phyloP scores from a whole-genome alignment of 345 rosid genomes.

The thale cress (Arabidopsis thaliana) region TAIR10.1 NC_003071.7:9865501-9866000 shows the following conservation, averaged over 20 bases:
- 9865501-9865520: no score
- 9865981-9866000: conserved; percentile 96
- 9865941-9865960: not conserved
- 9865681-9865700: no score
- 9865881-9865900: not conserved
- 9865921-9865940: not conserved
- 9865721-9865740: not conserved
- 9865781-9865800: not conserved
- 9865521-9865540: no score
- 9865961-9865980: conserved; percentile 10
- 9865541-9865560: no score
- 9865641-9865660: no score
- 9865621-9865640: no score
- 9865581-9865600: no score
- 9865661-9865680: no score
- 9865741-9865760: not conserved
- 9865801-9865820: not conserved
- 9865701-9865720: no score
- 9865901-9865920: not conserved
- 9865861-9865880: no score
- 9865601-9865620: no score
- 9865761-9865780: not conserved
- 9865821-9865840: not conserved
- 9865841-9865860: not conserved
- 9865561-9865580: no score